These are phyloP conservation scores for Lippia alba DNA, from an alignment of 305 asterid species.

Conservation along the genomic window DNA sequence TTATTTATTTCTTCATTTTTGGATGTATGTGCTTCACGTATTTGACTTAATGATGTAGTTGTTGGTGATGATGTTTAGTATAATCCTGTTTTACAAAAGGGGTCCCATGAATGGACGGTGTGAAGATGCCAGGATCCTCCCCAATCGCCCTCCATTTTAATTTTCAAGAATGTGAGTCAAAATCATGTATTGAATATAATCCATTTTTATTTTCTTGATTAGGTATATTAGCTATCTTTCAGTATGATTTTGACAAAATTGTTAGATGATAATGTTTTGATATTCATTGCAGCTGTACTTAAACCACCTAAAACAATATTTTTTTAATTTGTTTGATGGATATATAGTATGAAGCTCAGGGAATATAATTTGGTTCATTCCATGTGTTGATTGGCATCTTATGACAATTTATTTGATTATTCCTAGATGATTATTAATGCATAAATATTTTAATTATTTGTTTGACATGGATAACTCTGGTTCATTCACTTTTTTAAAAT, in stretches of 20 bases:
- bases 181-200: background rate
- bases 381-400: slow-evolving; percentile 22
- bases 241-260: slow-evolving; percentile 29
- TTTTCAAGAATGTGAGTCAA: slow-evolving; percentile 1
- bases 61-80: slow-evolving; percentile 12
- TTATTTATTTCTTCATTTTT: too few species aligned
- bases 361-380: slow-evolving; percentile 1
- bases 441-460: slow-evolving; percentile 17
- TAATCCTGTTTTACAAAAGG: background rate
- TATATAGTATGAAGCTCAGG: background rate
- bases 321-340: background rate
- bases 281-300: slow-evolving; percentile 10
- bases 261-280: slow-evolving; percentile 25
- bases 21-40: slow-evolving; percentile 13
- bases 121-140: slow-evolving; percentile 31
- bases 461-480: slow-evolving; percentile 23
- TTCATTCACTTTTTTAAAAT: too few species aligned
- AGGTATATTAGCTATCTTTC: slow-evolving; percentile 18
- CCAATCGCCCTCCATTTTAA: background rate
- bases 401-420: background rate
- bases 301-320: slow-evolving; percentile 6
- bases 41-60: slow-evolving; percentile 27
- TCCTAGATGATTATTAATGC: background rate
- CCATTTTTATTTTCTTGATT: slow-evolving; percentile 8
- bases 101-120: slow-evolving; percentile 35